phyloP scores from a whole-genome alignment of 768 basidiomycete genomes.

The Rhizopogon sp. region DNA sequence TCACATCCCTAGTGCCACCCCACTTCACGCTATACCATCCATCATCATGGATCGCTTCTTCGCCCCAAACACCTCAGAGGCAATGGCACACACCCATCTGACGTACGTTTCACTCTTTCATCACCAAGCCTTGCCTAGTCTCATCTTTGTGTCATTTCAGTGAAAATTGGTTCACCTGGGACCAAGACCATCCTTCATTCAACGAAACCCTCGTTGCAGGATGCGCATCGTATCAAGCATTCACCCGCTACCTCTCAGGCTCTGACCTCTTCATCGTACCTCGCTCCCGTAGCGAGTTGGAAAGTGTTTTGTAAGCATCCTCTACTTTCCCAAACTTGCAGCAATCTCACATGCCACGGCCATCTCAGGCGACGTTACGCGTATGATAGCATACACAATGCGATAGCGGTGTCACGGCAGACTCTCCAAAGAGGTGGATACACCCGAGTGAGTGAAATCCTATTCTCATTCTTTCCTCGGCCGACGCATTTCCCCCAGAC shows the following conservation, averaged over 20 bases:
- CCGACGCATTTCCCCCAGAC: conserved; percentile 34
- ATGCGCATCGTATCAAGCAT: conserved; percentile 77
- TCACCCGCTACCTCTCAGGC: conserved; percentile 68
- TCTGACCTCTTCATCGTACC: conserved; percentile 71
- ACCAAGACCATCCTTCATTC: conserved; percentile 61
- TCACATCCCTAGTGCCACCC: not conserved
- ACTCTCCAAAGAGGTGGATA: conserved; percentile 55
- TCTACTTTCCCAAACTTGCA: not conserved
- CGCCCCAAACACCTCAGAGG: conserved; percentile 70
- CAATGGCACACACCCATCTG: conserved; percentile 61
- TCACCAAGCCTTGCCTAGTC: not conserved
- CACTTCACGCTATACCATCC: not conserved
- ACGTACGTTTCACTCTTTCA: conserved; percentile 40
- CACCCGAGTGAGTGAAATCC: conserved; percentile 37
- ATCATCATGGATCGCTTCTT: conserved; percentile 63
- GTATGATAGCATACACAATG: conserved; percentile 78
- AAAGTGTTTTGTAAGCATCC: conserved; percentile 60
- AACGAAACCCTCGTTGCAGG: conserved; percentile 72
- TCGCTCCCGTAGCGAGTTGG: conserved; percentile 57
- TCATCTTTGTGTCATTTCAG: conserved; percentile 31
- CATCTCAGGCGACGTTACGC: conserved; percentile 61
- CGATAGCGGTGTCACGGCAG: conserved; percentile 64
- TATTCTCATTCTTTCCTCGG: not conserved
- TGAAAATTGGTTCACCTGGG: conserved; percentile 67
- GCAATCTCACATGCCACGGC: conserved; percentile 4